Evolutionary conservation across 1,139 yeast genomes (phyloP), one percentile per base, ranked within the genome.

Genomic region (Kodamaea fungicola): DNA sequence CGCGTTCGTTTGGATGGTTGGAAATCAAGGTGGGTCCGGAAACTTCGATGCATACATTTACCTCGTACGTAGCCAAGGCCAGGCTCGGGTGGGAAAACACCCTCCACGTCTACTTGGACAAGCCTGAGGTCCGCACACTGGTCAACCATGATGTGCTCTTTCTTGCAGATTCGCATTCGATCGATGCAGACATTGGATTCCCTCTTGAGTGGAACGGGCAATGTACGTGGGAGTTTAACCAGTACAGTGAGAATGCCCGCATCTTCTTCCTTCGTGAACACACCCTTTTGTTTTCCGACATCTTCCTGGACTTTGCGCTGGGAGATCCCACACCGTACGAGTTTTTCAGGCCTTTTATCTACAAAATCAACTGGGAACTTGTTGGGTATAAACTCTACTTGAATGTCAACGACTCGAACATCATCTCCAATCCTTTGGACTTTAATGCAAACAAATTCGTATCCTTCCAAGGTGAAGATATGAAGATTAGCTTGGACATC

Each of bases 1-100:
- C 55, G 2, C 61, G 88, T 28, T 84, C 96, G 0, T 92, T 84
- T 65, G 97, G 97, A 0, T 92, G 98, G 98, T 46, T 92, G 4
- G 97, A 90, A 52, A 44, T 89, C 13, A 82, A 81, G 42, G 62
- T 83, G 35, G 71, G 71, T 1, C 68, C 71, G 22, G 76, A 72
- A 0, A 76, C 94, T 0, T 67, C 68, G 1, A 52, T 82, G 1
- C 56, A 70, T 3, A 59, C 68, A 28, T 69, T 65, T 26, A 61
- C 75, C 1, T 77, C 86, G 0, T 71, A 78, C 47, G 59, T 77
- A 4, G 76, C 90, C 0, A 65, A 76, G 0, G 44, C 48, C 5
- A 61, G 59, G 3, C 54, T 63, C 2, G 96, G 96, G 0, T 83
- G 77, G 71, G 66, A 71, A 21, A 83, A 83, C 43, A 55, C 51